Conservation (phyloP, 2,329 filamentous ascomycete species). For the Ascosphaera acerosa region DNA sequence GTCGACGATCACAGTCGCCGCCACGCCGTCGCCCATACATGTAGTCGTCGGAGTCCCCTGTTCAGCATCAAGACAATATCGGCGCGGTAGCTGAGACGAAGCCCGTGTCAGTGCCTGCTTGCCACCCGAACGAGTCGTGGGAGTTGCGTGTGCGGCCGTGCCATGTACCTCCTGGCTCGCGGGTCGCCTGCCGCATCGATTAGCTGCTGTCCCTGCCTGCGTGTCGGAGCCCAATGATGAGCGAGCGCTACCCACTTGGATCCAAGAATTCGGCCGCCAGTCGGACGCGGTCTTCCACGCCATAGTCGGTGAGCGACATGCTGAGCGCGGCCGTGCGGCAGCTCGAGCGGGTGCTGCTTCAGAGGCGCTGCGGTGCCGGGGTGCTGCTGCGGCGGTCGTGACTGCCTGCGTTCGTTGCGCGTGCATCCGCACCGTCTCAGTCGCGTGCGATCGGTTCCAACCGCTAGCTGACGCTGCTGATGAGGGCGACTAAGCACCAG, state of each 20-base stretch:
- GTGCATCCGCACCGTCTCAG: too few relatives aligned
- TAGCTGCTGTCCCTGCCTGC: slow-evolving; percentile 1
- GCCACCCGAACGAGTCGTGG: slow-evolving; percentile 14
- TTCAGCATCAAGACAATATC: slow-evolving; percentile 62
- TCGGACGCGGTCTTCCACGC: slow-evolving; percentile 44
- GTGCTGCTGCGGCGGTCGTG: too few relatives aligned
- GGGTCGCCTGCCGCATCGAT: slow-evolving; percentile 24
- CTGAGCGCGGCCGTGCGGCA: too few relatives aligned
- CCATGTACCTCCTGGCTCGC: slow-evolving; percentile 26
- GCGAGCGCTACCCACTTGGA: slow-evolving; percentile 37
- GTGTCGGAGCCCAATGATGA: not conserved
- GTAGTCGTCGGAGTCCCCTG: slow-evolving; percentile 31
- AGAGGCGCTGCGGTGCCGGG: too few relatives aligned
- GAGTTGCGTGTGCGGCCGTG: not conserved
- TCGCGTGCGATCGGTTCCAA: too few relatives aligned
- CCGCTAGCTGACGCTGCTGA: too few relatives aligned
- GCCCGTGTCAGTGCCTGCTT: slow-evolving; percentile 19
- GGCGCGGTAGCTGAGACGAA: slow-evolving; percentile 46
- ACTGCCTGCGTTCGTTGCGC: too few relatives aligned
- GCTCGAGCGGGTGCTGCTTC: too few relatives aligned
- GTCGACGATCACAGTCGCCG: slow-evolving; percentile 1
- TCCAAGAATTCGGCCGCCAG: slow-evolving; percentile 83
- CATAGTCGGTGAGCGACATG: not conserved
- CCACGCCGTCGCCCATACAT: slow-evolving; percentile 15
- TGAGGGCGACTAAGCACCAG: too few relatives aligned